A percentile compares a stretch with the other conserved stretches of the same genome.
These are phyloP conservation scores for Fraxinus ornus DNA, from an alignment of 305 asterid genomes.

Conservation along the genomic window DNA sequence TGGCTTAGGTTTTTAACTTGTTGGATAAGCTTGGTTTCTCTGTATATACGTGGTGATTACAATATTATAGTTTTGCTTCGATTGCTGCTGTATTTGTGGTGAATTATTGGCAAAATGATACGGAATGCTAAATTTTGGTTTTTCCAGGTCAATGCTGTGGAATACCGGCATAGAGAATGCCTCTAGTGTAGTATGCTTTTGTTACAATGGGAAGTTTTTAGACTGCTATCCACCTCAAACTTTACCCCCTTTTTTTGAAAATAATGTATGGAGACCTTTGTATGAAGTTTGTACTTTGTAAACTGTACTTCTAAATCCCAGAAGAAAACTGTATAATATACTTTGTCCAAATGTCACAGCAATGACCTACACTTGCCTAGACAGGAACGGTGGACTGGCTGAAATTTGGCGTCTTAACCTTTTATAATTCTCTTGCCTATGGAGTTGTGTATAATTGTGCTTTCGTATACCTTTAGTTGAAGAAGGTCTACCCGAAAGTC, in stretches of 20 bases:
- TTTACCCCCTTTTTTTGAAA: neutral
- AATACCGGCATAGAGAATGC: constrained; percentile 14
- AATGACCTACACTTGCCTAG: neutral
- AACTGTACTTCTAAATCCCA: neutral
- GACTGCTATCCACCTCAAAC: constrained; percentile 11
- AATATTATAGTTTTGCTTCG: neutral
- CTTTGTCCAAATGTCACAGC: neutral
- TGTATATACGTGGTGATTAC: neutral
- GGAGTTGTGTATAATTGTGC: neutral
- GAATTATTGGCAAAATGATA: neutral
- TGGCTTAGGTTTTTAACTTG: neutral
- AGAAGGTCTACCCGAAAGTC: neutral
- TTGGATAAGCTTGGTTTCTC: neutral
- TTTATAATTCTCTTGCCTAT: neutral
- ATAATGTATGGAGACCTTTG: constrained; percentile 1
- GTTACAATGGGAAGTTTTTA: constrained; percentile 18
- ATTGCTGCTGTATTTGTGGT: neutral
- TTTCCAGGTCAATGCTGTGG: constrained; percentile 33
- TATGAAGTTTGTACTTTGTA: neutral
- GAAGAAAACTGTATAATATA: neutral
- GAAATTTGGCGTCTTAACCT: neutral
- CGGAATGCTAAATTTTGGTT: constrained; percentile 20
- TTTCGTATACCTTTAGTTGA: neutral
- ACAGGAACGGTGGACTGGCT: neutral
- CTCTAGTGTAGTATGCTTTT: neutral